Conservation (phyloP, 176 grass and related monocot species). For the Carex kokanica region DNA sequence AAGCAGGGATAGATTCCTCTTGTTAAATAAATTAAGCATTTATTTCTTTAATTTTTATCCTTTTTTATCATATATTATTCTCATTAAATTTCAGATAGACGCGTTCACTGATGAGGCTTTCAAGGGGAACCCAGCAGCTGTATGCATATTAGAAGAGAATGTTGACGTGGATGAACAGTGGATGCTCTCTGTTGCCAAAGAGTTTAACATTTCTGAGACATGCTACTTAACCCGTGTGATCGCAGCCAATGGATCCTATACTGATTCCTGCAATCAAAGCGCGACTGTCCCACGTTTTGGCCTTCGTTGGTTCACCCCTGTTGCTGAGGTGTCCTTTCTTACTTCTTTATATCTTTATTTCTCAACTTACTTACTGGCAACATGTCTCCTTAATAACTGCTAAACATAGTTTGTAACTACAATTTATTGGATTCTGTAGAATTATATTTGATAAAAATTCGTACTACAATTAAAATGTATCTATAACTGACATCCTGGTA, state of each 20-base stretch:
- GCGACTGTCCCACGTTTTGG: conserved; percentile 33
- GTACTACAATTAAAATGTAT: not conserved
- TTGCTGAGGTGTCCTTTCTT: conserved; percentile 37
- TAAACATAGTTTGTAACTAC: not conserved
- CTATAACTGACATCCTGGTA: not conserved
- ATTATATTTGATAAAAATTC: not conserved
- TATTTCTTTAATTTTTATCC: not conserved
- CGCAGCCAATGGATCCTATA: not conserved
- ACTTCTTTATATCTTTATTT: not conserved
- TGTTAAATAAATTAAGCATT: too few relatives aligned
- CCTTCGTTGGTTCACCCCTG: conserved; percentile 74
- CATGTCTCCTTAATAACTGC: not conserved
- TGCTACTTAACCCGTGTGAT: conserved; percentile 39
- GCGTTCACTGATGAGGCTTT: conserved; percentile 51
- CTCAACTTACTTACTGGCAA: not conserved
- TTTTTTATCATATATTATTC: not conserved
- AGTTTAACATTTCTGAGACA: conserved; percentile 70
- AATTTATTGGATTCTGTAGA: not conserved
- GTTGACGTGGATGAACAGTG: conserved; percentile 39
- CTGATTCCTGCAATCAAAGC: not conserved
- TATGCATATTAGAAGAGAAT: conserved; percentile 49
- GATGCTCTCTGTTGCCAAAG: conserved; percentile 68
- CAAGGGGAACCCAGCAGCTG: conserved; percentile 75
- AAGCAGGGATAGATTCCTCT: too few relatives aligned
- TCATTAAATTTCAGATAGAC: conserved; percentile 48